Percentiles rank a stretch among this genome's conserved stretches.
Conservation (phyloP, 768 basidiomycete genomes). For the Pluteus cervinus region DNA sequence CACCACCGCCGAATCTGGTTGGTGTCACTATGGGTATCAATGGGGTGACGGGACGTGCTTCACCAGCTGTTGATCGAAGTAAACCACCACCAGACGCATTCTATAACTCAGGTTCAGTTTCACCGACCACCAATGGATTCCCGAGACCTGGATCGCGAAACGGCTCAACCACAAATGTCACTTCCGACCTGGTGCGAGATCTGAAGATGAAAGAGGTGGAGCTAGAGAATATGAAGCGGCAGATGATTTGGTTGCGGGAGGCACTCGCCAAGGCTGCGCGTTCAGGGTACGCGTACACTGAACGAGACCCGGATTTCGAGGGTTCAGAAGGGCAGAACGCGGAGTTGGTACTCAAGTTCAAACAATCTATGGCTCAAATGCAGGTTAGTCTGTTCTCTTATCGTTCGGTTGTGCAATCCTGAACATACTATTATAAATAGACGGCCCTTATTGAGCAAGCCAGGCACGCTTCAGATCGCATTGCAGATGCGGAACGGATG, state of each 20-base stretch:
- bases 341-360: slow-evolving; percentile 76
- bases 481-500: slow-evolving; percentile 74
- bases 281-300: slow-evolving; percentile 69
- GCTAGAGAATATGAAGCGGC: slow-evolving; percentile 66
- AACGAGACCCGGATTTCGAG: slow-evolving; percentile 41
- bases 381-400: slow-evolving; percentile 52
- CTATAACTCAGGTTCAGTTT: slow-evolving; percentile 36
- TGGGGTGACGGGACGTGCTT: slow-evolving; percentile 29
- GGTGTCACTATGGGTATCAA: slow-evolving; percentile 49
- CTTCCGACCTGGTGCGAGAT: slow-evolving; percentile 73
- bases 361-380: slow-evolving; percentile 80
- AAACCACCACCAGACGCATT: slow-evolving; percentile 48
- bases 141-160: slow-evolving; percentile 34
- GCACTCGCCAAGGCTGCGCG: slow-evolving; percentile 70
- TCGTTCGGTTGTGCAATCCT: neutral
- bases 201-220: slow-evolving; percentile 80
- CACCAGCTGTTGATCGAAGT: slow-evolving; percentile 28
- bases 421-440: slow-evolving; percentile 29
- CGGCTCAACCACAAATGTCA: slow-evolving; percentile 61
- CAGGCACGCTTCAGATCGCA: slow-evolving; percentile 64
- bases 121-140: slow-evolving; percentile 46
- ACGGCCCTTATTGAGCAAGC: slow-evolving; percentile 73
- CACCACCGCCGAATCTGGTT: slow-evolving; percentile 45
- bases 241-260: slow-evolving; percentile 83
- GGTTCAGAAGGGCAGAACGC: slow-evolving; percentile 44